Evolutionary conservation across 2,329 filamentous ascomycete species (phyloP).

Genomic region (Microcera coccophila): DNA sequence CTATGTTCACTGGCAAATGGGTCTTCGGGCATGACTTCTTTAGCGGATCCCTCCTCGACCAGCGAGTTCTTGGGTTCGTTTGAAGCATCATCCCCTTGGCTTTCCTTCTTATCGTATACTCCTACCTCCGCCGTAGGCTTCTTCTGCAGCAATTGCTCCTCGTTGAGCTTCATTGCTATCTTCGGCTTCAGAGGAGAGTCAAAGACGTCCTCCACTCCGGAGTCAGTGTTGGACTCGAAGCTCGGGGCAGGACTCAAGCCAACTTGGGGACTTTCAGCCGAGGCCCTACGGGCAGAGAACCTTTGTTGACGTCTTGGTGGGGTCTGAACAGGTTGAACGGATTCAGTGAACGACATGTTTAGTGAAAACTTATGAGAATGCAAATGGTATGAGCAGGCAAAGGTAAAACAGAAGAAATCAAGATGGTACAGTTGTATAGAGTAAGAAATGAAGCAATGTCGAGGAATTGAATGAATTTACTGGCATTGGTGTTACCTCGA

Average conservation of each 20-base stretch:
- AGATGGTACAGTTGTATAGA: too few relatives aligned
- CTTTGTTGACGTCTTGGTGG: not conserved
- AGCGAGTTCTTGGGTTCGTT: not conserved
- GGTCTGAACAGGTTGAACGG: not conserved
- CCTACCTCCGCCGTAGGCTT: too few relatives aligned
- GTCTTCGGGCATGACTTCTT: slow-evolving; percentile 20
- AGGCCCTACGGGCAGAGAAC: not conserved
- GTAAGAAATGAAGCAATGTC: too few relatives aligned
- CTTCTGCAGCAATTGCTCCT: too few relatives aligned
- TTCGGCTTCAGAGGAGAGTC: not conserved
- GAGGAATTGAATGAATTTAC: too few relatives aligned
- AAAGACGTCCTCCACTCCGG: not conserved
- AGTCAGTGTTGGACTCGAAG: not conserved
- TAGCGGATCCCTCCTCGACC: not conserved
- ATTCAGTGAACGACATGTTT: too few relatives aligned
- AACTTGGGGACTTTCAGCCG: not conserved
- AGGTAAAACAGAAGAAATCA: too few relatives aligned
- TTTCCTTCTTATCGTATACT: not conserved
- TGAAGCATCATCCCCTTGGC: not conserved
- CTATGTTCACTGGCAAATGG: slow-evolving; percentile 35
- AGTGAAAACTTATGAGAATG: too few relatives aligned
- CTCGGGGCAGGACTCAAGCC: not conserved
- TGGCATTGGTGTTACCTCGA: too few relatives aligned
- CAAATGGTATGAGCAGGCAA: too few relatives aligned
- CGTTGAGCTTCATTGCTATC: too few relatives aligned